Percentiles rank a stretch among this genome's conserved stretches.
Conservation (phyloP, 2,329 filamentous ascomycete genomes). For the Colletotrichum sp. region DNA sequence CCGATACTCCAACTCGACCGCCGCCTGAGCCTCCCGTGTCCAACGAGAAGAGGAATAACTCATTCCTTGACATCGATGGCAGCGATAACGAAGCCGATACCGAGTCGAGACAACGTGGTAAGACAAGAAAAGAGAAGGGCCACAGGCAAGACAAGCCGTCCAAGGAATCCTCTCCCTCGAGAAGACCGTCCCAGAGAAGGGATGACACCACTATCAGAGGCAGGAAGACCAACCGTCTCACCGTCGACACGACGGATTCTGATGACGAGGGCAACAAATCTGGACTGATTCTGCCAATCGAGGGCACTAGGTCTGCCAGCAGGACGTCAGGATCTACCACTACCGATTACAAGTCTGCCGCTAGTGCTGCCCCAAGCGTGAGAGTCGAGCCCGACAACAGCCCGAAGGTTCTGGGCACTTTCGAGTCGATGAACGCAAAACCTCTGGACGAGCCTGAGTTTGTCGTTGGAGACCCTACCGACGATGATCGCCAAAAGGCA, state of each 20-base stretch:
- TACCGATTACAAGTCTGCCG: constrained; percentile 44
- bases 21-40: constrained; percentile 34
- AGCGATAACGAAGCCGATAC: constrained; percentile 53
- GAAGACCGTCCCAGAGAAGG: neutral
- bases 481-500: constrained; percentile 79
- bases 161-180: constrained; percentile 6
- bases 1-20: constrained; percentile 41
- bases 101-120: constrained; percentile 23
- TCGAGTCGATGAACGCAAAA: constrained; percentile 40
- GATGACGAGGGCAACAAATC: constrained; percentile 39
- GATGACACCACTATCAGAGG: constrained; percentile 12
- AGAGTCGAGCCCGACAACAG: constrained; percentile 46
- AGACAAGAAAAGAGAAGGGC: neutral
- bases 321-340: constrained; percentile 41
- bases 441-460: constrained; percentile 64
- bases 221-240: constrained; percentile 23
- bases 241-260: constrained; percentile 31
- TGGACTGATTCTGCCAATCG: constrained; percentile 48
- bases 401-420: constrained; percentile 36
- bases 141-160: constrained; percentile 1
- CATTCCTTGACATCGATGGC: constrained; percentile 55
- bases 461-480: constrained; percentile 62
- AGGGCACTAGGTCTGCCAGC: constrained; percentile 39
- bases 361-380: constrained; percentile 43
- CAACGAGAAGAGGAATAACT: constrained; percentile 44